These are phyloP conservation scores for Talaromyces proteolyticus DNA, from an alignment of 495 filamentous ascomycete genomes.

Conservation along the genomic window DNA sequence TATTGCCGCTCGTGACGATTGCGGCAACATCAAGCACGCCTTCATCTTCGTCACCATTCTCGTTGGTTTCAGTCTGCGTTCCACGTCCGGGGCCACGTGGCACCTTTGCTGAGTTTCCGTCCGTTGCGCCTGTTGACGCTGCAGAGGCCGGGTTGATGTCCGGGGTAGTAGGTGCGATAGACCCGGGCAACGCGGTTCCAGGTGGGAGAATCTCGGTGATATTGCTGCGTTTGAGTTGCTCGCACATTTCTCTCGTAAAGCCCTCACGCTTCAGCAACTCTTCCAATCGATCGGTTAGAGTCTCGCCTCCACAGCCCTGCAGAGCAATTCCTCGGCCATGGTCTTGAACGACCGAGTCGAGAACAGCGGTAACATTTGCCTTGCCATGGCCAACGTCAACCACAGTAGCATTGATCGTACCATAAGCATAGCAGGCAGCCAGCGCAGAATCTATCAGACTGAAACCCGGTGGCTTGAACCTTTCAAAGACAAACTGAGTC, in stretches of 20 bases:
- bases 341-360: constrained; percentile 64
- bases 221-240: constrained; percentile 83
- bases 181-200: constrained; percentile 51
- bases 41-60: constrained; percentile 59
- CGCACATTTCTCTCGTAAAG: constrained; percentile 83
- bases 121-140: constrained; percentile 45
- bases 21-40: constrained; percentile 91
- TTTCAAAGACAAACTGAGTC: constrained; percentile 91
- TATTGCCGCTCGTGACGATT: constrained; percentile 87
- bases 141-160: constrained; percentile 54
- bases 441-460: constrained; percentile 79
- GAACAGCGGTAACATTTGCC: constrained; percentile 83
- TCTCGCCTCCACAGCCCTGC: constrained; percentile 74
- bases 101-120: constrained; percentile 25
- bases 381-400: constrained; percentile 89
- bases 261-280: constrained; percentile 62
- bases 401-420: constrained; percentile 67
- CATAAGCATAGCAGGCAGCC: constrained; percentile 79
- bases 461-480: constrained; percentile 89
- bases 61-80: constrained; percentile 38
- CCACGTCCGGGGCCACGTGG: constrained; percentile 47
- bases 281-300: constrained; percentile 72
- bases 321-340: constrained; percentile 56
- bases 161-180: constrained; percentile 25
- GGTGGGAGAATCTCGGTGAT: constrained; percentile 84